Evolutionary conservation across 192 early-diverging fungal species (phyloP), one percentile per base, ranked within the genome.

Genomic region (Haplosporangium gracile): DNA sequence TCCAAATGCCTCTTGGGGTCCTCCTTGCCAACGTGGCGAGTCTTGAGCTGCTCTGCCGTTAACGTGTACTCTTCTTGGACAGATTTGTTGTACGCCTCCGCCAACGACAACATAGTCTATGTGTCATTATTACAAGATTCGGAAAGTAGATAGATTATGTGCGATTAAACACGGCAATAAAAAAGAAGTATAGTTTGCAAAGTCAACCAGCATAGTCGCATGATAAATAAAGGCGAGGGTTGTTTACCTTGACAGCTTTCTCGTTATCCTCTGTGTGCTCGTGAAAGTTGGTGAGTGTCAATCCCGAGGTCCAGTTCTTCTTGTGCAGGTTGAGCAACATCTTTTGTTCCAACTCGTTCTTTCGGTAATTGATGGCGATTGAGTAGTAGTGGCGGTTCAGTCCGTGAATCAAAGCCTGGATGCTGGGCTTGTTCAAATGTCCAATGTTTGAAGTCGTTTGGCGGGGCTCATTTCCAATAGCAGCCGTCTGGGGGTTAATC

Each of bases 401-500:
- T 11, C 99, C 99, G 82, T 99, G 98, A 68, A 99, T 97, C 71
- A 99, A 91, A 26, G 98, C 98, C 90, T 98, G 97, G 82, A 99
- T 98, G 78, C 94, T 97, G 29, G 98, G 97, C 89, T 99, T 99
- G 91, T 99, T 98, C 79, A 99, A 91, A 82, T 98, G 97, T 16
- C 99, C 99, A 89, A 99, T 97, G 90, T 99, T 99, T 18, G 97
- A 98, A 22, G 99, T 99, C 0, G 97, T 98, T 89, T 99, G 98
- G 38, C 98, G 95, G 32, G 99, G 96, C 83, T 99, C 99, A 84
- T 98, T 95, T 39, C 95, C 95, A 13, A 95, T 90, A 92, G 97
- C 95, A 4, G 93, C 87, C 18, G 93, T 91, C 81, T 98, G 95
- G 55, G 97, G 94, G 85, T 97, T 96, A 80, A 99, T 99, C 32